These are phyloP conservation scores for Erodium maritimum DNA, from an alignment of 345 rosid species.

Conservation along the genomic window DNA sequence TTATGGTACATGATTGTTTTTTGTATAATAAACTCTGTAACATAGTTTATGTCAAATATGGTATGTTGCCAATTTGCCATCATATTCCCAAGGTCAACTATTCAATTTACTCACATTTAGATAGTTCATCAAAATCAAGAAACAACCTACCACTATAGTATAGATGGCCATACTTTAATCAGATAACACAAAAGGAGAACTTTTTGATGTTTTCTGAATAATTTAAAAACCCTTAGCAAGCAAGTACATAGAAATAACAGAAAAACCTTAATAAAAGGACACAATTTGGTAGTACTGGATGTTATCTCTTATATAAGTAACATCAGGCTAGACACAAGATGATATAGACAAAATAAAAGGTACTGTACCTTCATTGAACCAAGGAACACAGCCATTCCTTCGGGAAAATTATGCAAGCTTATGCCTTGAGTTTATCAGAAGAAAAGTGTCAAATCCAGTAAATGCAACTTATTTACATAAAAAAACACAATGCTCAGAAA, in stretches of 20 bases:
- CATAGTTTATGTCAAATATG: neutral
- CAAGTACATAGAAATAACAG: neutral
- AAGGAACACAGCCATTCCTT: slow-evolving; percentile 98
- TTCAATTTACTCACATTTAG: neutral
- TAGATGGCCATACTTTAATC: neutral
- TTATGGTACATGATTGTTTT: neutral
- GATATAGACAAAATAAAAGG: slow-evolving; percentile 2
- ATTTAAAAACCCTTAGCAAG: neutral
- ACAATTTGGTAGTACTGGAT: neutral
- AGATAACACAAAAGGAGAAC: neutral
- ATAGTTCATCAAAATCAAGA: neutral
- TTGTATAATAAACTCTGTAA: neutral
- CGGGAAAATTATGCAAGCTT: slow-evolving; percentile 98
- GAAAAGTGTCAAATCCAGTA: slow-evolving; percentile 9
- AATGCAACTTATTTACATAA: neutral
- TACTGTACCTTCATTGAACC: slow-evolving; percentile 84
- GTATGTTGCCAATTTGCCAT: neutral
- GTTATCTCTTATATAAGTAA: neutral
- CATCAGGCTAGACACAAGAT: neutral
- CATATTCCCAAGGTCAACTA: neutral
- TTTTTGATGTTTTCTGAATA: neutral
- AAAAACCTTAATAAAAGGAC: neutral
- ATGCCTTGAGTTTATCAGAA: slow-evolving; percentile 43
- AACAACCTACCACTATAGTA: neutral
- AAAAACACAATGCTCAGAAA: neutral